Evolutionary conservation across 1,139 yeast genomes (phyloP).

Genomic region (Suhomyces bokatorum): DNA sequence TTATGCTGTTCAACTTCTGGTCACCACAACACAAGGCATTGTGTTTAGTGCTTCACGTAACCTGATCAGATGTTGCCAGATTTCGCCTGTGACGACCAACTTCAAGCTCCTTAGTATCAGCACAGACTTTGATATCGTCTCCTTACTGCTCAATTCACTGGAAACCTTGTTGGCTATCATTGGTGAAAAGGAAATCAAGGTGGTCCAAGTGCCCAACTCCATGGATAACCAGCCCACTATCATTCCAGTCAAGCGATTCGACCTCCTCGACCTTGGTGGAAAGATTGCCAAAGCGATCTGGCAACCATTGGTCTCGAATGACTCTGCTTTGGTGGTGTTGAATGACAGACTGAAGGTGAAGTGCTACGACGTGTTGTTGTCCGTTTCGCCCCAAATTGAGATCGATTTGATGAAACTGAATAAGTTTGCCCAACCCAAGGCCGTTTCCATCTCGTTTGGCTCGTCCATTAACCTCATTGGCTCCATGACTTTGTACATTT

Average conservation of each 20-base stretch:
- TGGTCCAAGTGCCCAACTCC: conserved; percentile 27
- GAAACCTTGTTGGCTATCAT: conserved; percentile 37
- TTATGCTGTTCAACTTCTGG: conserved; percentile 6
- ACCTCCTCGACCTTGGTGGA: conserved; percentile 19
- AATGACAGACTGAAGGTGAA: conserved; percentile 25
- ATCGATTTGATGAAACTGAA: conserved; percentile 21
- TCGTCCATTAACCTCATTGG: conserved; percentile 32
- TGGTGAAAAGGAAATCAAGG: conserved; percentile 28
- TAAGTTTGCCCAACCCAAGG: conserved; percentile 19
- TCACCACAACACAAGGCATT: conserved; percentile 27
- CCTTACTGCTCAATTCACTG: conserved; percentile 30
- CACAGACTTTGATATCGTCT: conserved; percentile 21
- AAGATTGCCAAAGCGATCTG: conserved; percentile 31
- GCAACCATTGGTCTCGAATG: conserved; percentile 32
- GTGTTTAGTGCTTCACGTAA: conserved; percentile 33
- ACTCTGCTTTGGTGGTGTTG: conserved; percentile 35
- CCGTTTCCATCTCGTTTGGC: conserved; percentile 40
- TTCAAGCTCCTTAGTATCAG: conserved; percentile 21
- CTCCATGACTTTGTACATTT: conserved; percentile 37
- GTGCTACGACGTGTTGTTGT: conserved; percentile 32
- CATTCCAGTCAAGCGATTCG: conserved; percentile 19
- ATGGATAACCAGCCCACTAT: background rate
- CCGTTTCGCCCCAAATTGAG: conserved; percentile 27
- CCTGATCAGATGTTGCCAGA: conserved; percentile 30
- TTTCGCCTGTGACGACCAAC: conserved; percentile 23